Evolutionary conservation across 208 protist species (phyloP).

Genomic region (Trypanosoma boissoni): DNA sequence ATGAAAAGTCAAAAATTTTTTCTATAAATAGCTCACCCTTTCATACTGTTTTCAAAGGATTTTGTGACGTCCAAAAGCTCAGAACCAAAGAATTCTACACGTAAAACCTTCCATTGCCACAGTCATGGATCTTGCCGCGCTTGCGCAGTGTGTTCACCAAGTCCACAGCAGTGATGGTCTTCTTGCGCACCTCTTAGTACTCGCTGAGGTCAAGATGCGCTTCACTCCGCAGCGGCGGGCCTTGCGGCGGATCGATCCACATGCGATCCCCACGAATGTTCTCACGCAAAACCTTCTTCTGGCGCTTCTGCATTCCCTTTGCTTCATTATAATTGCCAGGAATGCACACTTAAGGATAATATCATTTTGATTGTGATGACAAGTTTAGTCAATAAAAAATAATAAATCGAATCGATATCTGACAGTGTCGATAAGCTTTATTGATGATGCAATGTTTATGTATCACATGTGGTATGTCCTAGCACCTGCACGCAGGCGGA

Average conservation of each 20-base stretch:
- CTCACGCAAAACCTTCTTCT: conserved; percentile 41
- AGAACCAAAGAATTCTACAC: no score
- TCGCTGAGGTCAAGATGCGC: conserved; percentile 71
- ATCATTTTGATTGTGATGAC: no score
- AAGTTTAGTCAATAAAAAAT: not conserved
- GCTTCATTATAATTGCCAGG: no score
- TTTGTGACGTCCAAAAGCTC: no score
- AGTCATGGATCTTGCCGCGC: conserved; percentile 55
- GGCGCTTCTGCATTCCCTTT: conserved; percentile 22
- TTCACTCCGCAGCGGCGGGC: conserved; percentile 89
- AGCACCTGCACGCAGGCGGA: not conserved
- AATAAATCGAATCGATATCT: conserved; percentile 1
- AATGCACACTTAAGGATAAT: no score
- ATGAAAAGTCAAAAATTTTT: no score
- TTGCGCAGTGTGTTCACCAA: conserved; percentile 65
- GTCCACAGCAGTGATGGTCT: conserved; percentile 60
- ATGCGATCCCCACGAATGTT: conserved; percentile 63
- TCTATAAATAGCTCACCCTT: no score
- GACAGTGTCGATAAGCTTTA: no score
- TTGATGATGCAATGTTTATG: no score
- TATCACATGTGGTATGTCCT: no score
- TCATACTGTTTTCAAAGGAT: no score
- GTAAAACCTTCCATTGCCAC: no score
- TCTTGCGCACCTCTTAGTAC: conserved; percentile 21
- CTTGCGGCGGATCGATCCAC: conserved; percentile 79